A percentile compares a stretch with the other conserved stretches of the same genome.
Conservation (phyloP, 2,329 filamentous ascomycete genomes). For the Diaporthe australafricana region DNA sequence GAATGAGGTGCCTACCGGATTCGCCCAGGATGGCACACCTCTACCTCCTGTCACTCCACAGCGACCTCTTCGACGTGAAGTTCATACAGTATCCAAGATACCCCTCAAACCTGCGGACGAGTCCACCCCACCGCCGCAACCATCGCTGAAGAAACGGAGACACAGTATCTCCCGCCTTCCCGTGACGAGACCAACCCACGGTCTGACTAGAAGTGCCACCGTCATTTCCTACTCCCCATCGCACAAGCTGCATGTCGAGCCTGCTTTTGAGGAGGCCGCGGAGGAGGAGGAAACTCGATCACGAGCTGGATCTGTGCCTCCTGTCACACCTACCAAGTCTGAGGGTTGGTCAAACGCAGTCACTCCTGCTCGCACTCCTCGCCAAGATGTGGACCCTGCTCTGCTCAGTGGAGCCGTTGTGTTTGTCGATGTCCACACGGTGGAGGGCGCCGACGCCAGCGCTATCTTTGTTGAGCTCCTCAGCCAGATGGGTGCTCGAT, state of each 20-base stretch:
- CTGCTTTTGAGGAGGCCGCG: conserved; percentile 42
- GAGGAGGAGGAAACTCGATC: conserved; percentile 38
- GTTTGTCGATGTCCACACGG: conserved; percentile 86
- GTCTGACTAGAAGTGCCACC: conserved; percentile 60
- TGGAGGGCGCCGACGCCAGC: conserved; percentile 83
- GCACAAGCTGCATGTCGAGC: conserved; percentile 52
- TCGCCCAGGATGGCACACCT: conserved; percentile 29
- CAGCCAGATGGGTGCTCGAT: conserved; percentile 83
- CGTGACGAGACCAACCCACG: conserved; percentile 53
- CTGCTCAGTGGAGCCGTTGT: conserved; percentile 79
- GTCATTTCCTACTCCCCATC: conserved; percentile 67
- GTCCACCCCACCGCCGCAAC: conserved; percentile 56
- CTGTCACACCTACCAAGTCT: conserved; percentile 59
- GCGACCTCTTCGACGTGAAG: conserved; percentile 63
- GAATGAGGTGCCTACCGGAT: conserved; percentile 63
- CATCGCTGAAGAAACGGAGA: conserved; percentile 60
- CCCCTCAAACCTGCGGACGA: conserved; percentile 77
- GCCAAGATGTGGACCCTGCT: conserved; percentile 61
- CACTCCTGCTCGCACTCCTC: conserved; percentile 62
- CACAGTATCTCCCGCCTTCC: conserved; percentile 63
- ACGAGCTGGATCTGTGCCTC: conserved; percentile 43
- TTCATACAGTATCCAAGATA: conserved; percentile 82
- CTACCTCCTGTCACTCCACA: conserved; percentile 67
- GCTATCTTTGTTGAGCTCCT: conserved; percentile 85
- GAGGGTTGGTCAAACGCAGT: conserved; percentile 65